phyloP scores from a whole-genome alignment of 208 protist species.

The Angomonas deanei region DNA sequence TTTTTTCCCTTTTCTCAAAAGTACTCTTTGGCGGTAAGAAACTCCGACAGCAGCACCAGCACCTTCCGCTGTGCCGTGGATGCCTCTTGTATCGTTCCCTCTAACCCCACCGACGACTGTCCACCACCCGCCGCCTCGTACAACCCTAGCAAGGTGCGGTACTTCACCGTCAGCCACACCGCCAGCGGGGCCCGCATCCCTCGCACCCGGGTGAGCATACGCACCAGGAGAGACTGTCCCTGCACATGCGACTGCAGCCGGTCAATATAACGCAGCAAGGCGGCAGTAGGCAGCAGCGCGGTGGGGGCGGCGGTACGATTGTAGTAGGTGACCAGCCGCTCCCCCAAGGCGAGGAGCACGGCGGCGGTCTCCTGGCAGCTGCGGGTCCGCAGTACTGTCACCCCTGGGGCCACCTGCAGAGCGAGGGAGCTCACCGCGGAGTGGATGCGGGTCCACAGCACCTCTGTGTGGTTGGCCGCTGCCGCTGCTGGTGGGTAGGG shows the following conservation, averaged over 20 bases:
- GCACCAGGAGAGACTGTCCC: not conserved
- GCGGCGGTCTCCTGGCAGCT: slow-evolving; percentile 2
- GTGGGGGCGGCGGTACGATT: too few species aligned
- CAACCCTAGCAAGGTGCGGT: not conserved
- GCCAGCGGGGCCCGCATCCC: not conserved
- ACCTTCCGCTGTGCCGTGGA: slow-evolving; percentile 58
- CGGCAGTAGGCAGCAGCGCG: too few species aligned
- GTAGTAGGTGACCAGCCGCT: too few species aligned
- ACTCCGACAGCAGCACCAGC: slow-evolving; percentile 63
- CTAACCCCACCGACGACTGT: not conserved
- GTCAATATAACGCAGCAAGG: too few species aligned
- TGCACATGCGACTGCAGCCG: not conserved
- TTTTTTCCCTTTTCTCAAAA: slow-evolving; percentile 8
- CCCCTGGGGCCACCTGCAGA: not conserved
- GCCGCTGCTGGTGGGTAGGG: not conserved
- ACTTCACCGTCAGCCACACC: not conserved
- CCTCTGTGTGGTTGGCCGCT: not conserved
- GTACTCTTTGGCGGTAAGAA: slow-evolving; percentile 60
- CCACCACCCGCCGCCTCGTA: not conserved
- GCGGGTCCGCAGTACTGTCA: not conserved
- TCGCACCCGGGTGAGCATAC: not conserved
- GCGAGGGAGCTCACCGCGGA: not conserved
- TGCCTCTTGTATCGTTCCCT: slow-evolving; percentile 27
- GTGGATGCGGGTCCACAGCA: not conserved
- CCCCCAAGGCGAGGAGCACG: not conserved